These are phyloP conservation scores for Talaromyces atroroseus DNA, from an alignment of 2,329 filamentous ascomycete species.

Conservation along the genomic window DNA sequence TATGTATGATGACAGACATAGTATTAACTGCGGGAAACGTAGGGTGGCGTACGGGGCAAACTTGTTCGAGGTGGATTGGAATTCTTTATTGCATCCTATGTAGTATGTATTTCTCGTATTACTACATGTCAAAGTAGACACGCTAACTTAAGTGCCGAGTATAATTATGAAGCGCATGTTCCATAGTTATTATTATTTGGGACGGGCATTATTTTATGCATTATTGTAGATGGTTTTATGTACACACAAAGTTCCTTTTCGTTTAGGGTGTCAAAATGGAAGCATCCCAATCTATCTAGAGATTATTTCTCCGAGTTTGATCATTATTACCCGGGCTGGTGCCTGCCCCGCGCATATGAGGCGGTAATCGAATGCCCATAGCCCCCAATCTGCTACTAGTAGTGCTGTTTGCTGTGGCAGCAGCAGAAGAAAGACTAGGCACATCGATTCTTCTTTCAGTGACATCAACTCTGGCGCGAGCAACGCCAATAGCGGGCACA, in stretches of 20 bases:
- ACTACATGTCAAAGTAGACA: neutral
- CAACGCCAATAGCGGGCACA: slow-evolving; percentile 81
- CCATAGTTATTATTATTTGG: neutral
- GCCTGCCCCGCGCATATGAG: slow-evolving; percentile 27
- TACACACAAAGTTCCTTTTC: neutral
- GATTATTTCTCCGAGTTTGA: slow-evolving; percentile 16
- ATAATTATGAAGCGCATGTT: neutral
- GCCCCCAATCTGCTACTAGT: slow-evolving; percentile 21
- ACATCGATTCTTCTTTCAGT: slow-evolving; percentile 26
- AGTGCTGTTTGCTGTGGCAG: slow-evolving; percentile 8
- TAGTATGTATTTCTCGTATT: too few species aligned
- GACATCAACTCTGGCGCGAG: slow-evolving; percentile 77
- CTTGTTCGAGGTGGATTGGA: neutral
- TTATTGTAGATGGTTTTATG: neutral
- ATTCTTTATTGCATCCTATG: neutral
- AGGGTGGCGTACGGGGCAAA: neutral
- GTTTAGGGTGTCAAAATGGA: neutral
- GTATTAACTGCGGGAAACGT: neutral
- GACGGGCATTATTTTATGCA: neutral
- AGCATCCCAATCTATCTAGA: neutral
- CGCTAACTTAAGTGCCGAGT: neutral
- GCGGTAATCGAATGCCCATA: slow-evolving; percentile 36
- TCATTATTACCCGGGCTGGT: neutral
- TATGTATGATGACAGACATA: neutral
- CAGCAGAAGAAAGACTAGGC: neutral